Evolutionary conservation across 768 basidiomycete genomes (phyloP).

Genomic region (Paxillus ammoniavirescens): DNA sequence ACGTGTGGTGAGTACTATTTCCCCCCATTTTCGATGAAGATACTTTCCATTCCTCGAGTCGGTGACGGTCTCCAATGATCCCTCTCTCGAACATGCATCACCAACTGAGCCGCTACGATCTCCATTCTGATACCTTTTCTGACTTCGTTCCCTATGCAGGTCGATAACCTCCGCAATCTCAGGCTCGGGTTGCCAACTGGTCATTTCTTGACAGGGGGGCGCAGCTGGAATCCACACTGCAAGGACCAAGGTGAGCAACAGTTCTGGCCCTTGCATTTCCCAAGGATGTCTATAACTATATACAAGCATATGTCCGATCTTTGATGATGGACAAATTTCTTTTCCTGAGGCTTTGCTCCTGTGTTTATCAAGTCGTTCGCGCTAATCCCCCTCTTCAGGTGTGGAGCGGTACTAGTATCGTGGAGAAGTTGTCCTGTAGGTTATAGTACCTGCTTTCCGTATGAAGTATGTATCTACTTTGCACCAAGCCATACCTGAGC

Average conservation of each 20-base stretch:
- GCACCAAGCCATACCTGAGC: too few species aligned
- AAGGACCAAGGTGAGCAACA: constrained; percentile 7
- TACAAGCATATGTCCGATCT: constrained; percentile 79
- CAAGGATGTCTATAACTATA: constrained; percentile 49
- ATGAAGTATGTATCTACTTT: too few species aligned
- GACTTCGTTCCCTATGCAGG: not conserved
- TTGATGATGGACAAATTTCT: constrained; percentile 53
- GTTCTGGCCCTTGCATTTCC: constrained; percentile 13
- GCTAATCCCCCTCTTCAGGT: too few species aligned
- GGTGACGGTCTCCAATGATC: constrained; percentile 71
- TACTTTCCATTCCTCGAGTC: constrained; percentile 67
- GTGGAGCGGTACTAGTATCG: too few species aligned
- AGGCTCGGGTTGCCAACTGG: too few species aligned
- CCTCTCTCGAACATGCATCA: constrained; percentile 77
- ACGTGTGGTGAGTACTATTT: constrained; percentile 32
- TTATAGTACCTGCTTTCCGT: too few species aligned
- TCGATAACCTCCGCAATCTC: not conserved
- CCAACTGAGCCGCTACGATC: constrained; percentile 40
- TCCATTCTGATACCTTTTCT: constrained; percentile 10
- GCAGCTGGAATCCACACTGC: not conserved
- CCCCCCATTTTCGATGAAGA: constrained; percentile 50
- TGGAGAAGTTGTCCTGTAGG: too few species aligned
- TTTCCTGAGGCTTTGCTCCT: constrained; percentile 42
- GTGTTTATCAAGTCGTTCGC: too few species aligned
- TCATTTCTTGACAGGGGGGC: too few species aligned